Conservation (phyloP, 106 monocot genomes). For the Amphibolis antarctica region DNA sequence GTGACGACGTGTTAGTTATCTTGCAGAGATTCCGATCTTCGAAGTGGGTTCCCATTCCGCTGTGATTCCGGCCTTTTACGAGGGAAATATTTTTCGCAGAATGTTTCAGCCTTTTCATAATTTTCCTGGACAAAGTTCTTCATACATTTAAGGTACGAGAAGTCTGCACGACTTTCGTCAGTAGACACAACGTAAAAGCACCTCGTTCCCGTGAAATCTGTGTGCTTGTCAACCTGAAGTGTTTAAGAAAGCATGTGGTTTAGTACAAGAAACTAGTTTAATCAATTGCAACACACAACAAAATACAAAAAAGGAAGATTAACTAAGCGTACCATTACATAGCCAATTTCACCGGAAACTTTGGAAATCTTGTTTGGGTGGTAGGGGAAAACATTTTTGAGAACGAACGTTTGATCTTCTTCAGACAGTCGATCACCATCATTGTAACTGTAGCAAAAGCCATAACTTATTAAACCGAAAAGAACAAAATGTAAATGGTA, state of each 20-base stretch:
- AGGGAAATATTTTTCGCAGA: constrained; percentile 13
- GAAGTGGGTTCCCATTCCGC: not conserved
- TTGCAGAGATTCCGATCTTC: not conserved
- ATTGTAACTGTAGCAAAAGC: constrained; percentile 20
- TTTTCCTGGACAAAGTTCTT: constrained; percentile 43
- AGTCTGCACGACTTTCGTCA: constrained; percentile 46
- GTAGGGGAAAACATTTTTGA: constrained; percentile 48
- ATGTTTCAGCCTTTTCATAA: constrained; percentile 47
- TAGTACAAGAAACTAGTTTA: not conserved
- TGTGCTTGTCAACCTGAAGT: constrained; percentile 57
- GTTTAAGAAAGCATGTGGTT: not conserved
- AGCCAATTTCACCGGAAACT: constrained; percentile 42
- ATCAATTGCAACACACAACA: not conserved
- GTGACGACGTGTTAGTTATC: not conserved
- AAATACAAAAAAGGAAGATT: not conserved
- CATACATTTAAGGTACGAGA: constrained; percentile 81
- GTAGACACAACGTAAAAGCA: constrained; percentile 65
- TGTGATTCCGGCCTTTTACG: not conserved
- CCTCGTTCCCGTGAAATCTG: constrained; percentile 27
- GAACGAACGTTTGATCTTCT: constrained; percentile 46
- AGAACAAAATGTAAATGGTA: too few relatives aligned
- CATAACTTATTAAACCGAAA: not conserved
- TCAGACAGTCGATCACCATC: constrained; percentile 41
- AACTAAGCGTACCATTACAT: constrained; percentile 38
- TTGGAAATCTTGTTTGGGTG: constrained; percentile 61